Evolutionary conservation across 768 basidiomycete species (phyloP).

Genomic region (Tricholoma saponaceum): DNA sequence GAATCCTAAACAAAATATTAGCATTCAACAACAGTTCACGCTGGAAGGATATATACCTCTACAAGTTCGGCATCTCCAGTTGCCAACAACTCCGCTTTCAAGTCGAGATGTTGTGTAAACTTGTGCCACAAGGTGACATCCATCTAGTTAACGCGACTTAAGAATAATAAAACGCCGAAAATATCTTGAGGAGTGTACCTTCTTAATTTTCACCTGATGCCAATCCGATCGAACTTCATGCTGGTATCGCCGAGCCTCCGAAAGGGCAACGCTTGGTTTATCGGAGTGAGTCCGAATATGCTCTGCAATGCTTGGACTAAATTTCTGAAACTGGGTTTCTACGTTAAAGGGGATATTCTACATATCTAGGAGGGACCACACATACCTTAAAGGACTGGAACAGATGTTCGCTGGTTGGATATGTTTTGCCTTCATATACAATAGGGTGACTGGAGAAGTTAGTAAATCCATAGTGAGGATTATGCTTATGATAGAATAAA

Average conservation of each 20-base stretch:
- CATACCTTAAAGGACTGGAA: conserved; percentile 70
- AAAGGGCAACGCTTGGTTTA: conserved; percentile 56
- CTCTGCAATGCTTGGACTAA: conserved; percentile 62
- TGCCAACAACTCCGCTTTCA: conserved; percentile 51
- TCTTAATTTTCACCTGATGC: conserved; percentile 60
- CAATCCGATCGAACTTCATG: conserved; percentile 60
- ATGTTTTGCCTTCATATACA: conserved; percentile 51
- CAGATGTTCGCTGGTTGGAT: conserved; percentile 74
- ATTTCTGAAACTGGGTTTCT: conserved; percentile 47
- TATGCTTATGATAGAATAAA: conserved; percentile 59
- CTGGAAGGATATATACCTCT: conserved; percentile 40
- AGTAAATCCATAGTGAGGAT: conserved; percentile 67
- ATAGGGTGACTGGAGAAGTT: conserved; percentile 70
- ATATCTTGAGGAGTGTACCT: conserved; percentile 33
- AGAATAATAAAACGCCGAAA: background rate
- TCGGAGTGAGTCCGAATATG: conserved; percentile 59
- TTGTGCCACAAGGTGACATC: conserved; percentile 60
- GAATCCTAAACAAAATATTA: too few species aligned
- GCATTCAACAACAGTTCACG: background rate
- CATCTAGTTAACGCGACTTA: conserved; percentile 44
- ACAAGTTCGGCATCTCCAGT: conserved; percentile 68
- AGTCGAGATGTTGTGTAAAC: conserved; percentile 63
- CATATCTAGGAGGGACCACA: background rate
- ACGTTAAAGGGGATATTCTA: background rate
- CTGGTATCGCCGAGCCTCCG: conserved; percentile 61